Conservation (phyloP, 2,329 filamentous ascomycete species). For the Aspergillus brunneoviolaceus region DNA sequence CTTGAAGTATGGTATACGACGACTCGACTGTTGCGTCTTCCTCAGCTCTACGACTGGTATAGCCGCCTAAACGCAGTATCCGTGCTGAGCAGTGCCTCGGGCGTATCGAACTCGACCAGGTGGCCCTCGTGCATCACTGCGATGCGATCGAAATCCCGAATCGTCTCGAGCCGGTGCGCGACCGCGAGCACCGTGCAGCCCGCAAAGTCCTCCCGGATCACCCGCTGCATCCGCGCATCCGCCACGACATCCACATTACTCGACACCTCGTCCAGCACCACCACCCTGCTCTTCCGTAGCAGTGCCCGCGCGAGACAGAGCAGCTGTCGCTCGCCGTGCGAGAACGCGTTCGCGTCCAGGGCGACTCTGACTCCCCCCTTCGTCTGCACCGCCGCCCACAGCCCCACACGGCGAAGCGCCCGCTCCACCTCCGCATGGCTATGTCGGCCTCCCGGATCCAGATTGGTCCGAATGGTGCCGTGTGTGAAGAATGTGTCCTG, state of each 20-base stretch:
- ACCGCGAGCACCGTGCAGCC: not conserved
- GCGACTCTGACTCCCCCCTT: not conserved
- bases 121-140: not conserved
- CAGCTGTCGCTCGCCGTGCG: no score
- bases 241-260: not conserved
- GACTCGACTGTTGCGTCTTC: no score
- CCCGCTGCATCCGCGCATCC: not conserved
- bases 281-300: no score
- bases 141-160: not conserved
- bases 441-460: slow-evolving; percentile 27
- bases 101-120: not conserved
- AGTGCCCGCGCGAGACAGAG: no score
- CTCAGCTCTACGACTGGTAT: not conserved
- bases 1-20: no score
- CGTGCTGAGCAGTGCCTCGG: not conserved
- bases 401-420: not conserved
- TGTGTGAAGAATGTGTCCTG: slow-evolving; percentile 28
- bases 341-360: not conserved
- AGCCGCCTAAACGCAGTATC: not conserved
- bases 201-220: not conserved
- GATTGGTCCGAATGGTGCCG: slow-evolving; percentile 27
- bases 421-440: no score
- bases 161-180: not conserved
- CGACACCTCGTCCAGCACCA: no score
- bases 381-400: not conserved